These are phyloP conservation scores for Areca catechu DNA, from an alignment of 176 grass and related monocot species.

Conservation along the genomic window DNA sequence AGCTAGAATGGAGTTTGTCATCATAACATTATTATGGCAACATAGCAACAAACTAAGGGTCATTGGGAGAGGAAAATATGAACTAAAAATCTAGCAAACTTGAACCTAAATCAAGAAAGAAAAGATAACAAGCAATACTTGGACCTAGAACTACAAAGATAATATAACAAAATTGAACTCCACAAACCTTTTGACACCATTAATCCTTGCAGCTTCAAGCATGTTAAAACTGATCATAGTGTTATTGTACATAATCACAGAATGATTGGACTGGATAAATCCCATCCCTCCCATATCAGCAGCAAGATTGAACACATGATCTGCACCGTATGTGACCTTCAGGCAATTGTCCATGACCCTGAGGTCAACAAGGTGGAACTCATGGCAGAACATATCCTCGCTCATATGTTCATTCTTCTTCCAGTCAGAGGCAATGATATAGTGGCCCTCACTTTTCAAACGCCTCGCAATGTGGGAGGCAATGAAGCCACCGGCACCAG, in stretches of 20 bases:
- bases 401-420: constrained; percentile 11
- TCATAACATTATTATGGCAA: no score
- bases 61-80: no score
- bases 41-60: no score
- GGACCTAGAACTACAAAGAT: no score
- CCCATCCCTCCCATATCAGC: constrained; percentile 16
- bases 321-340: constrained; percentile 1
- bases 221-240: constrained; percentile 17
- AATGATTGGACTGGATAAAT: constrained; percentile 14
- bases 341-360: constrained; percentile 14
- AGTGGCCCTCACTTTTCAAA: background rate
- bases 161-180: background rate
- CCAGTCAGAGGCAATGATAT: constrained; percentile 4
- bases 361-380: constrained; percentile 7
- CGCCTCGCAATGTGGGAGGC: constrained; percentile 7
- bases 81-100: no score
- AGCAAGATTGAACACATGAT: constrained; percentile 11
- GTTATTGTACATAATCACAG: constrained; percentile 11
- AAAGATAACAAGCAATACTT: no score
- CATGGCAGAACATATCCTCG: constrained; percentile 7
- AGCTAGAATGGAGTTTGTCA: no score
- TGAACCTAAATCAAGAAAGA: no score
- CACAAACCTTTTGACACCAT: constrained; percentile 11
- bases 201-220: constrained; percentile 10
- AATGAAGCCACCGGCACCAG: constrained; percentile 5